Evolutionary conservation across 108 stramenopile species (phyloP), one percentile per base, ranked within the genome.

Genomic region (Asterionellopsis glacialis): DNA sequence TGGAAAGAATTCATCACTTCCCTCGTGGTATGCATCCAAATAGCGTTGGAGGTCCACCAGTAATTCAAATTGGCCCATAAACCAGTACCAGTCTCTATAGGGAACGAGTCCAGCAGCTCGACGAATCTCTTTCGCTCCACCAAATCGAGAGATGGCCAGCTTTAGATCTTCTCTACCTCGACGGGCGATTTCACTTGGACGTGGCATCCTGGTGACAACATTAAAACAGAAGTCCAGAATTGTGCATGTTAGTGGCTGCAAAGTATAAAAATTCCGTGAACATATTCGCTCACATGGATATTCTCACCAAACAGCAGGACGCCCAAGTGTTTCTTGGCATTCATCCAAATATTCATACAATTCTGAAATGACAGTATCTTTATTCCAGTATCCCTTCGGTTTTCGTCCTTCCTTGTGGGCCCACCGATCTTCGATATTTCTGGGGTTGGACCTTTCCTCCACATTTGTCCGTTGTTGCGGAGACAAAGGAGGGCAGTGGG

Each of bases 71-170:
- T 75, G 82, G 18, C 76, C 77, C 47, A 85, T 84, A 57, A 89
- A 84, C 18, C 74, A 82, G 45, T 69, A 51, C 88, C 88, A 89
- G 57, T 89, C 88, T 23, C 58, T 64, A 57, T 61, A 81, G 1
- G 82, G 69, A 0, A 89, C 67, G 15, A 89, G 55, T 0, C 88
- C 84, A n/a, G 83, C 74, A 39, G 82, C 59, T 22, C 47, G 39
- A 9, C 10, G 43, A 43, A 68, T 57, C 33, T 40, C 43, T 14
- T 45, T 40, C 1, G 40, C 0, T 1, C 66, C 67, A 25, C 72
- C 64, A 33, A 33, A 81, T 14, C 83, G 83, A 45, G 61, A 42
- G 44, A 85, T 79, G 24, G 83, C 80, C 41, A 72, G 73, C 25
- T 51, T 56, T 55, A 88, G 45, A 40, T 72, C 69, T 33, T 64